Evolutionary conservation across 768 basidiomycete genomes (phyloP), one percentile per base, ranked within the genome.

Genomic region (Lepiota venenata): DNA sequence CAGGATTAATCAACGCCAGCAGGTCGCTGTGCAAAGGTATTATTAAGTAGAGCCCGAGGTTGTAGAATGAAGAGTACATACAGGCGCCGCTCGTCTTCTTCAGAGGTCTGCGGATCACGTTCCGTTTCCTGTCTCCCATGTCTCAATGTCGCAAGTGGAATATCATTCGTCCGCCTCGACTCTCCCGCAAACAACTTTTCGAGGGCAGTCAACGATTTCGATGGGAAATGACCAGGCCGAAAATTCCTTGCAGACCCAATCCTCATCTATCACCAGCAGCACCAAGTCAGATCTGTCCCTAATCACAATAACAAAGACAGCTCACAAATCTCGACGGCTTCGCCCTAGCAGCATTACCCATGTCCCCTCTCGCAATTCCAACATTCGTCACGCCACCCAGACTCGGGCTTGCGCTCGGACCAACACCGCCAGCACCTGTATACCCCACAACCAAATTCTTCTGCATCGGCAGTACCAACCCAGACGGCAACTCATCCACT

Each of bases 401-500:
- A 39, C 25, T 47, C 22, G 22, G 39, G 32, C 39, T 41, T 22
- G 49, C 49, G 37, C 27, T 29, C n/a, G 45, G 14, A 32, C 20
- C 25, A 46, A 22, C 45, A 29, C 10, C 45, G 42, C 11, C 22
- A 18, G 39, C 21, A 27, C 4, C 22, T 25, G 10, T 38, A 46
- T 52, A 52, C 38, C 46, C 53, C 18, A 21, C 47, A 21, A 92
- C 83, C 40, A 93, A 67, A 0, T 82, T 77, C 66, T 88, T 88
- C 69, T 87, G 84, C 76, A 91, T 84, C 0, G 88, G 88, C n/a
- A 92, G 73, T 12, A 90, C 82, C 16, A 91, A 75, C 55, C 82
- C 86, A 10, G 85, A 81, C 2, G 91, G 88, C 22, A 91, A 66
- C 47, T 81, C 80, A 52, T 86, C 83, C 4, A 90, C 87, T 51